Conservation (phyloP, 768 basidiomycete genomes). For the Lactarius akahatsu region DNA sequence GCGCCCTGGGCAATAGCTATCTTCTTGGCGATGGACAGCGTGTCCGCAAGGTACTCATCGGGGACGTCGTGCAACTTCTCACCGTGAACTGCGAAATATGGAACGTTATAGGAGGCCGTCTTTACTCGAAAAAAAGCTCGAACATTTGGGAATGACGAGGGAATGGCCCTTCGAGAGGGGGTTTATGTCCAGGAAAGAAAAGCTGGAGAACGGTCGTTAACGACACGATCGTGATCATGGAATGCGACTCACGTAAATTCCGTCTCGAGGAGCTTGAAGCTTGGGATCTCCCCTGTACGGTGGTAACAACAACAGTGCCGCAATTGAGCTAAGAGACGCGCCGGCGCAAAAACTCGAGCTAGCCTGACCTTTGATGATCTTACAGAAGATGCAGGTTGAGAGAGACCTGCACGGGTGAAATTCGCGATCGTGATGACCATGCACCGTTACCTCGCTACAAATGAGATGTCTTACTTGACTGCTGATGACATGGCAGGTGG, state of each 20-base stretch:
- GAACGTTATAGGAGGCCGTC: no score
- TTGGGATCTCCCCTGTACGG: slow-evolving; percentile 78
- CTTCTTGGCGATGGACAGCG: slow-evolving; percentile 82
- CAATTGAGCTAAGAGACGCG: neutral
- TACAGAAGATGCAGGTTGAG: slow-evolving; percentile 86
- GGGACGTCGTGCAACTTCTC: slow-evolving; percentile 85
- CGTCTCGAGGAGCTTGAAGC: slow-evolving; percentile 81
- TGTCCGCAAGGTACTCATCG: slow-evolving; percentile 77
- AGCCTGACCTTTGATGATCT: slow-evolving; percentile 78
- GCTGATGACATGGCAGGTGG: slow-evolving; percentile 14
- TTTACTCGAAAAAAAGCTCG: slow-evolving; percentile 13
- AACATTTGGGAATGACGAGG: slow-evolving; percentile 92
- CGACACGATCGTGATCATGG: neutral
- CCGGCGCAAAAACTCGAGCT: neutral
- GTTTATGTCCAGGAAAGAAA: slow-evolving; percentile 89
- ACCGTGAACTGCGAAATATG: slow-evolving; percentile 62
- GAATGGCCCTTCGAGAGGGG: slow-evolving; percentile 90
- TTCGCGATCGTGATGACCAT: neutral
- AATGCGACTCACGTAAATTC: slow-evolving; percentile 54
- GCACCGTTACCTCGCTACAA: neutral
- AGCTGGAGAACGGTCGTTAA: slow-evolving; percentile 42
- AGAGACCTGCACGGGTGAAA: slow-evolving; percentile 43
- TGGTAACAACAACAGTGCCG: neutral
- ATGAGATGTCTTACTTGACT: slow-evolving; percentile 12
- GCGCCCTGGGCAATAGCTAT: slow-evolving; percentile 72